Base-by-base conservation (phyloP, 805 yeast species). In the Zygosaccharomyces bailii region DNA sequence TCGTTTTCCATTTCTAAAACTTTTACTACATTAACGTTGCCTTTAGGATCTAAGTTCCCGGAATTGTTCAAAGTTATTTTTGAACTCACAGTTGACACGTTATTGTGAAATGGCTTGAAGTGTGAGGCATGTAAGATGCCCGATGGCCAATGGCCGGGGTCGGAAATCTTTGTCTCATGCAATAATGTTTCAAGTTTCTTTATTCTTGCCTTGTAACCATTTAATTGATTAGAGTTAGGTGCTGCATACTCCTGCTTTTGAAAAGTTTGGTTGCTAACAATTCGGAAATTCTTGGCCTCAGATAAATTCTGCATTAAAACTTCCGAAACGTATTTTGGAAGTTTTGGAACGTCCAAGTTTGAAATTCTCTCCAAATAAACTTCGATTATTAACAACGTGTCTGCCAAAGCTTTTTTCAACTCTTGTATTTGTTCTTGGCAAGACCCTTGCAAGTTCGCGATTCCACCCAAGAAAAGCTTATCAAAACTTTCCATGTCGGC, bases 171-270 rank as follows among this genome's bases (percentile, higher is more conserved):
- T 43, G 80, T 84, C 50, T 85, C 87, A 59, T 88, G 93, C 11
- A 89, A 66, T 30, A 88, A 64, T 43, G 78, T 82, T 54, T 89
- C 96, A 42, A 91, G 72, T 53, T 84, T 84, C 49, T 78, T 79
- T 32, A 91, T 86, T 42, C 96, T 69, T 8, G 77, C 64, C 59
- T 83, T 83, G 51, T 88, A 82, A 0, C 86, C 86, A 50, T 73
- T 73, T 8, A 84, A 67, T 9, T 75, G 56, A 34, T 73, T 79
- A 3, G 66, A 37, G 14, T 29, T 34, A 2, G 43, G 32, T 5
- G 36, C 29, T 13, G 41, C 13, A 4, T 29, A 14, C n/a, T 41
- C 45, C 29, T 30, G 39, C 4, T 13, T 17, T 11, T 34, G 34
- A 8, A 25, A 35, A 42, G 5, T 25, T 19, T 27, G 44, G 18